A percentile compares a stretch with the other conserved stretches of the same genome.
phyloP scores from a whole-genome alignment of 164 flowering plant species.

The Nymphaea thermarum region DNA sequence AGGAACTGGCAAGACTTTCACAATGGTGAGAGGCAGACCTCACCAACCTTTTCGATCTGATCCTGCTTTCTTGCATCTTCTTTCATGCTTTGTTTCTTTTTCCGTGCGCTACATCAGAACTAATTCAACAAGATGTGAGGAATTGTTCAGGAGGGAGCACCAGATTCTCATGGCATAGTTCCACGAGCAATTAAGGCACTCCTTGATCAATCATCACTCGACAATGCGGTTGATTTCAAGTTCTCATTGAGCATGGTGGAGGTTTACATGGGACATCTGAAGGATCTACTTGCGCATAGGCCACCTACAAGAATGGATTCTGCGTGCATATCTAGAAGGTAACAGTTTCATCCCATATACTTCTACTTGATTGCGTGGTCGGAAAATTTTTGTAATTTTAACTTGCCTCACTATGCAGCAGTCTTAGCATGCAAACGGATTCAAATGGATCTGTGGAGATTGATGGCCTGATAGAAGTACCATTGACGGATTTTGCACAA shows the following conservation, averaged over 20 bases:
- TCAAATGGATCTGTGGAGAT: conserved; percentile 57
- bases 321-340: background rate
- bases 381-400: no score
- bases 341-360: no score
- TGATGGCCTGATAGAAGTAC: conserved; percentile 58
- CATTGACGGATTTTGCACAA: conserved; percentile 38
- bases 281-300: conserved; percentile 46
- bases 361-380: no score
- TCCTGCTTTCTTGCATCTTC: background rate
- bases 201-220: conserved; percentile 31
- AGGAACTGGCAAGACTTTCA: conserved; percentile 84
- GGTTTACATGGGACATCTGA: conserved; percentile 71
- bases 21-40: conserved; percentile 48
- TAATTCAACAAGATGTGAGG: background rate
- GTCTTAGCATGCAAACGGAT: conserved; percentile 68
- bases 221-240: conserved; percentile 22
- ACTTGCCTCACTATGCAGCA: conserved; percentile 30
- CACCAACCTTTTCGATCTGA: background rate
- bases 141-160: conserved; percentile 52
- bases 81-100: background rate
- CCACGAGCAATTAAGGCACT: conserved; percentile 58
- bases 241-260: conserved; percentile 87
- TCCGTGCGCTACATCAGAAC: background rate
- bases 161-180: conserved; percentile 50
- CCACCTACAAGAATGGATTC: background rate